A percentile compares a stretch with the other conserved stretches of the same genome.
phyloP scores from a whole-genome alignment of 1,139 yeast species.

The Candida mesenterica region DNA sequence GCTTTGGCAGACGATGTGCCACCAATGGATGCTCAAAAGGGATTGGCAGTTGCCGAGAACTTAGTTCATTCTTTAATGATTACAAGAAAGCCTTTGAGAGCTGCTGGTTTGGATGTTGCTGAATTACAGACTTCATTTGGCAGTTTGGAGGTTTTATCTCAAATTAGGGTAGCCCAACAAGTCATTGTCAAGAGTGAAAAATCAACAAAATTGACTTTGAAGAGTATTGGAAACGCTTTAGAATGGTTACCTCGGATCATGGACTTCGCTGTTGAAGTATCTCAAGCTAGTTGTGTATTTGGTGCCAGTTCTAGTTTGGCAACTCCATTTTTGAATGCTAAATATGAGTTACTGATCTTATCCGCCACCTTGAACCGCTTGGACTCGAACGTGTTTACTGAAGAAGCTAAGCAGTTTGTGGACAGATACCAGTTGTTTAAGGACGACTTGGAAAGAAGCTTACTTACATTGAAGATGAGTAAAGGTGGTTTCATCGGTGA shows the following conservation, averaged over 20 bases:
- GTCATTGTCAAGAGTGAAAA: constrained; percentile 16
- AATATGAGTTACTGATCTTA: constrained; percentile 18
- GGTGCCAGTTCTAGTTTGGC: constrained; percentile 1
- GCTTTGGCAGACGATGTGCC: constrained; percentile 74
- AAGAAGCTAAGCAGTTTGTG: constrained; percentile 16
- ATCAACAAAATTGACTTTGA: constrained; percentile 15
- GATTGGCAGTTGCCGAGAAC: constrained; percentile 78
- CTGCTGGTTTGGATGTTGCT: constrained; percentile 23
- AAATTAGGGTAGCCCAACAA: constrained; percentile 13
- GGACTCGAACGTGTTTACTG: constrained; percentile 16
- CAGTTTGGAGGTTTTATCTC: constrained; percentile 19
- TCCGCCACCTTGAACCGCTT: constrained; percentile 9
- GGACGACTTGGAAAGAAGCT: constrained; percentile 17
- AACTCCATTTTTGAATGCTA: constrained; percentile 21
- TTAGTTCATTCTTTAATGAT: constrained; percentile 54
- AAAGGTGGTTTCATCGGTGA: constrained; percentile 44
- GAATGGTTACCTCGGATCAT: constrained; percentile 51
- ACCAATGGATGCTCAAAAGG: constrained; percentile 68
- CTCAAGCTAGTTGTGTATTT: constrained; percentile 17
- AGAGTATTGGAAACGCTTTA: constrained; percentile 16
- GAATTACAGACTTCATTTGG: constrained; percentile 12
- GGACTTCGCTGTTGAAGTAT: constrained; percentile 44
- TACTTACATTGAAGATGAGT: constrained; percentile 28
- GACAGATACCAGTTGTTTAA: constrained; percentile 20
- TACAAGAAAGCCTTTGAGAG: constrained; percentile 46